Evolutionary conservation across 805 yeast genomes (phyloP).

Genomic region (Candida khao-thaluensis): DNA sequence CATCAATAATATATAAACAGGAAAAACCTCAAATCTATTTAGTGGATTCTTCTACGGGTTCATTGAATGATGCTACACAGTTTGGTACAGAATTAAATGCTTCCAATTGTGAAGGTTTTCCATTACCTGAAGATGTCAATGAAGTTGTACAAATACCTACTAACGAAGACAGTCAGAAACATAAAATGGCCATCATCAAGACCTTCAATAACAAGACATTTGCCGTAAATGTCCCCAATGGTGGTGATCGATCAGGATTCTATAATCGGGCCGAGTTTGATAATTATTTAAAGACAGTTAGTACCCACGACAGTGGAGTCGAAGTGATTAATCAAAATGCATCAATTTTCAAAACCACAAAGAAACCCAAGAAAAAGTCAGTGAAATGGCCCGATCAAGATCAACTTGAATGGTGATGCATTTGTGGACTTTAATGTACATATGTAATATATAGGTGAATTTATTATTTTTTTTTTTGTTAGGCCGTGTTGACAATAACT

Average conservation of each 20-base stretch:
- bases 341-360: neutral
- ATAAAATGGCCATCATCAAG: slow-evolving; percentile 36
- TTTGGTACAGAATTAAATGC: slow-evolving; percentile 70
- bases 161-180: slow-evolving; percentile 34
- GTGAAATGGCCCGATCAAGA: slow-evolving; percentile 32
- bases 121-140: slow-evolving; percentile 55
- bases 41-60: slow-evolving; percentile 63
- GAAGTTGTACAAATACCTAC: slow-evolving; percentile 63
- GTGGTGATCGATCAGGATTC: slow-evolving; percentile 23
- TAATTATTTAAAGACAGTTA: slow-evolving; percentile 16
- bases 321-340: slow-evolving; percentile 19
- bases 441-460: slow-evolving; percentile 7
- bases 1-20: slow-evolving; percentile 28
- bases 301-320: slow-evolving; percentile 20
- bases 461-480: too few species aligned
- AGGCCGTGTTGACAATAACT: too few species aligned
- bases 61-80: slow-evolving; percentile 60
- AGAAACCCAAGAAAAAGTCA: slow-evolving; percentile 2
- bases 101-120: slow-evolving; percentile 59
- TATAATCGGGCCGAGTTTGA: slow-evolving; percentile 31
- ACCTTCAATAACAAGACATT: slow-evolving; percentile 25
- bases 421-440: neutral
- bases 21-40: slow-evolving; percentile 38
- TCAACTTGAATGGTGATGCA: slow-evolving; percentile 35
- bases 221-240: neutral